Conservation (phyloP, 2,329 filamentous ascomycete genomes). For the Epicoccum sorghinum region DNA sequence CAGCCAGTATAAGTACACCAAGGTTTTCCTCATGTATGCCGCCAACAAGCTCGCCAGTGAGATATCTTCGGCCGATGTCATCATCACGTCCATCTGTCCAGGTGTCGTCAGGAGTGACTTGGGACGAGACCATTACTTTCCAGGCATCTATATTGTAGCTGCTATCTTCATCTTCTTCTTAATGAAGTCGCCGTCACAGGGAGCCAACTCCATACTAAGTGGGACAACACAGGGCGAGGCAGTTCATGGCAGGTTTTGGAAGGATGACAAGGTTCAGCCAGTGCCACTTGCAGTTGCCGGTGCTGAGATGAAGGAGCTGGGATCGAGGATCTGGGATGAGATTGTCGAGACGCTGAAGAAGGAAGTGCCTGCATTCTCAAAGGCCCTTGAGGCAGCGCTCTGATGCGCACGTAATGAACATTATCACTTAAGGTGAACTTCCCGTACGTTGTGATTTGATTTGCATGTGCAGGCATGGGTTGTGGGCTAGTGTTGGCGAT, state of each 20-base stretch:
- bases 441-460: background rate
- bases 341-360: slow-evolving; percentile 40
- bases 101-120: slow-evolving; percentile 40
- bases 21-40: slow-evolving; percentile 46
- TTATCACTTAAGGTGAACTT: background rate
- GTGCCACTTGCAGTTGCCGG: slow-evolving; percentile 37
- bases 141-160: slow-evolving; percentile 31
- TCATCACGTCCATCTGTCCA: slow-evolving; percentile 47
- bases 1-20: slow-evolving; percentile 40
- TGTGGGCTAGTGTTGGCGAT: background rate
- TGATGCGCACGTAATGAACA: background rate
- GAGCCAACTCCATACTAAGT: slow-evolving; percentile 41
- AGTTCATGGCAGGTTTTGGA: slow-evolving; percentile 46
- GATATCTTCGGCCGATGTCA: slow-evolving; percentile 36
- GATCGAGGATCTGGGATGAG: slow-evolving; percentile 41
- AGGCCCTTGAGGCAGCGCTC: slow-evolving; percentile 2
- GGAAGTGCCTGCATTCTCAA: slow-evolving; percentile 32
- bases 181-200: slow-evolving; percentile 36
- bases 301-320: slow-evolving; percentile 39
- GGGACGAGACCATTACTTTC: slow-evolving; percentile 39
- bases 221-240: slow-evolving; percentile 42
- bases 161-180: slow-evolving; percentile 29
- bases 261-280: slow-evolving; percentile 41
- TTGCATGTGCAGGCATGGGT: background rate
- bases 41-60: slow-evolving; percentile 35